Evolutionary conservation across 2,329 filamentous ascomycete species (phyloP).

Genomic region (Kalmusia sp.): DNA sequence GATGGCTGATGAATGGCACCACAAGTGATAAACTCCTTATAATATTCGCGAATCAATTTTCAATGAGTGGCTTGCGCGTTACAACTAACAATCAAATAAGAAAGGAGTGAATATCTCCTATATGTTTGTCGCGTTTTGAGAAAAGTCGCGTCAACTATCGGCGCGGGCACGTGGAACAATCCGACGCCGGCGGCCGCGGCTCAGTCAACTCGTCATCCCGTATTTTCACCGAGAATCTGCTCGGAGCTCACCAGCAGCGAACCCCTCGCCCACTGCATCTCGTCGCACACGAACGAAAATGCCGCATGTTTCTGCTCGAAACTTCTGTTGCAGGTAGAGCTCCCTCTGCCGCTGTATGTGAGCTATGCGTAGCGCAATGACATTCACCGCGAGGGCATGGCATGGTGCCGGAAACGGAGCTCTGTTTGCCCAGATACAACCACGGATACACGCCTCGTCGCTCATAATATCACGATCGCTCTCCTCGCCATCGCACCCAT

Average conservation of each 20-base stretch:
- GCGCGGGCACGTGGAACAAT: background rate
- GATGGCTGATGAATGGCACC: too few relatives aligned
- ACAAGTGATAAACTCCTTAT: too few relatives aligned
- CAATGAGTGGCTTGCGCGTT: too few relatives aligned
- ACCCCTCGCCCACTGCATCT: background rate
- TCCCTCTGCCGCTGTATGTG: conserved; percentile 4
- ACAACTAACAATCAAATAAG: too few relatives aligned
- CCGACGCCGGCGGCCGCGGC: conserved; percentile 1
- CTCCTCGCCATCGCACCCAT: conserved; percentile 17
- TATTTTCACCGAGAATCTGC: conserved; percentile 10
- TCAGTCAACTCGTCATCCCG: conserved; percentile 8
- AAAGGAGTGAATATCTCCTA: too few relatives aligned
- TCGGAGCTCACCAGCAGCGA: conserved; percentile 6
- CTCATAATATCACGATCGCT: conserved; percentile 21
- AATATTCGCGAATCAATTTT: too few relatives aligned
- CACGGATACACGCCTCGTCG: conserved; percentile 25
- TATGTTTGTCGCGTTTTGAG: background rate
- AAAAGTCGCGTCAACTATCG: background rate
- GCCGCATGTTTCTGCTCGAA: conserved; percentile 27
- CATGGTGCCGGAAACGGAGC: conserved; percentile 42
- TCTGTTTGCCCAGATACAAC: conserved; percentile 41
- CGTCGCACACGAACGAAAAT: conserved; percentile 25
- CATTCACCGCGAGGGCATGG: conserved; percentile 42
- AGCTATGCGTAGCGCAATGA: conserved; percentile 45
- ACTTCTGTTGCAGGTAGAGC: conserved; percentile 31